These are phyloP conservation scores for Heliocybe sulcata DNA, from an alignment of 1,284 basidiomycete species.

Conservation along the genomic window DNA sequence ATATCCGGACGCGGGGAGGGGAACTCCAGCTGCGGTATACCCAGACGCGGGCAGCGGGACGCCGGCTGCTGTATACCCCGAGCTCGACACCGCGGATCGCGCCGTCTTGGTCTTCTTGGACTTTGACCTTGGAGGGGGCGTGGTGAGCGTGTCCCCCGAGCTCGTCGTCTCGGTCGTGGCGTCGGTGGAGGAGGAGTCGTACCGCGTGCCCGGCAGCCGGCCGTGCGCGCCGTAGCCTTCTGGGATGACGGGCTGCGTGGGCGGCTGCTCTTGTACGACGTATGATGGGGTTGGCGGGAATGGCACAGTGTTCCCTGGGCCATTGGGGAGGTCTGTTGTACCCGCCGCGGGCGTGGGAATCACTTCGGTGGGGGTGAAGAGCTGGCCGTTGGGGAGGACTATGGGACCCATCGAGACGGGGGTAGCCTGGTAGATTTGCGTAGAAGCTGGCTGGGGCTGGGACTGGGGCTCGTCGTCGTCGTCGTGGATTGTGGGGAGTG, in stretches of 20 bases:
- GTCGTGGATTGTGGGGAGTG: neutral
- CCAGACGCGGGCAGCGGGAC: neutral
- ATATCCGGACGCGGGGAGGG: no score
- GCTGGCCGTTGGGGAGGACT: neutral
- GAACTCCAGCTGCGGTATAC: no score
- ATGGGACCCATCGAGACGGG: neutral
- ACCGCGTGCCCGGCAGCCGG: neutral
- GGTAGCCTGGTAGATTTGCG: neutral
- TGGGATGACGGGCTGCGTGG: neutral
- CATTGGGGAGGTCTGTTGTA: neutral
- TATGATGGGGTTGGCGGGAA: neutral
- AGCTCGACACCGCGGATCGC: no score
- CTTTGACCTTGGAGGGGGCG: neutral
- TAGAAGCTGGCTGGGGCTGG: neutral
- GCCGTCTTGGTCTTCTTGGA: neutral
- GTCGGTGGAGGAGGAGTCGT: neutral
- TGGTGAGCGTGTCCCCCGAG: slow-evolving; percentile 1
- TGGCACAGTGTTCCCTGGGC: neutral
- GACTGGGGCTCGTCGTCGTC: neutral
- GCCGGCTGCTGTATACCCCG: neutral
- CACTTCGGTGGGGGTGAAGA: neutral
- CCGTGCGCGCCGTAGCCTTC: neutral
- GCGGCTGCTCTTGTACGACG: neutral
- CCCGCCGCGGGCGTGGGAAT: neutral
- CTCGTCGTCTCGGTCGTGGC: neutral